Base-by-base conservation (phyloP, 2,329 filamentous ascomycete genomes). In the Aplosporella prunicola region DNA sequence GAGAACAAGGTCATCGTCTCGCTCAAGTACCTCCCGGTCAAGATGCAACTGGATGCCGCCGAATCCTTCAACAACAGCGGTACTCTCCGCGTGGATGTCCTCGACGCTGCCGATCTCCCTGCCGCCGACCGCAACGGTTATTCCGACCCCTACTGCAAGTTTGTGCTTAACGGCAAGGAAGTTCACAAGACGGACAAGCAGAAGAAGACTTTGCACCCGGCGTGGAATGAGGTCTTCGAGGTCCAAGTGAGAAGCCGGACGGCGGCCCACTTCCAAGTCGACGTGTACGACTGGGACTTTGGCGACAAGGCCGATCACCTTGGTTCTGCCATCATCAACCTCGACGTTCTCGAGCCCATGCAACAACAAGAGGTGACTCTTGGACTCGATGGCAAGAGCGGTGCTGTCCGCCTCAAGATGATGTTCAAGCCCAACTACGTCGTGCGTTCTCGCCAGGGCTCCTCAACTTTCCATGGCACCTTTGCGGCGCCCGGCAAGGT, bases 51-150 rank as follows among this genome's bases (percentile, higher is more conserved):
- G 32, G 87, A 98, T 52, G 83, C 91, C 0, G 86, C 80, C 51
- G 91, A 98, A 63, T 95, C 87, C 53, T 94, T 98, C 70, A 96
- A 95, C 74, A 98, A 98, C 63, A 93, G 94, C 77, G 91, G 91
- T 42, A 88, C 79, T 41, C 78, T 98, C 15, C 83, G 88, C 14
- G 85, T 98, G n/a, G 87, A 96, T 51, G 74, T 98, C 13, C 67
- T 96, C 24, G 87, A 94, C 58, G 91, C 80, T 13, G 67, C 75
- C 7, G 80, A 94, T 42, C 74, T 98, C n/a, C 91, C 91, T 6
- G 80, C 91, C 1, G 89, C 89, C 18, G 91, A 98, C 54, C 80
- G 87, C 22, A 98, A 98, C 55, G 91, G 91, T 49, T 96, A 82
- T 72, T 95, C 87, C 51, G 91, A 98, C 54, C 91, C 91, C 4